Base-by-base conservation (phyloP, 2,329 filamentous ascomycete genomes). In the Cordyceps cateniannulata region DNA sequence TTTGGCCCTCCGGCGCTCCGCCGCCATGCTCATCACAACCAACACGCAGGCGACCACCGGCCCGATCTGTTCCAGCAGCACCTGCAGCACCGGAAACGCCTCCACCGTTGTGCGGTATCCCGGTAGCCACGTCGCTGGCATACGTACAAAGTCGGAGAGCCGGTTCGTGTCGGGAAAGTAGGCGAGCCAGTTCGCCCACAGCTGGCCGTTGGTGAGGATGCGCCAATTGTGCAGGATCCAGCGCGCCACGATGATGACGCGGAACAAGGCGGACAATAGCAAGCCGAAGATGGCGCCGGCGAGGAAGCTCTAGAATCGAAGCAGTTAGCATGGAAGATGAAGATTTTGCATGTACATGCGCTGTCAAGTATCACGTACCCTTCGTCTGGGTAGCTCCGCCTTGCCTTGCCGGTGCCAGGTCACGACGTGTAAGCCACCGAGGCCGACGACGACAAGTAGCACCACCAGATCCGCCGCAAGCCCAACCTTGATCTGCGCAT, bases 171-270 rank as follows among this genome's bases (percentile, higher is more conserved):
- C 55, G 32, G 55, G 55, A 24, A 59, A 59, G 24, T 50, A 50
- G 22, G 18, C 22, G 8, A 59, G 55, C 55, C 55, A 59, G 16
- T 50, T 16, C 7, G 10, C 20, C 55, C 45, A 50, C 12, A 42
- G 32, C 14, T 18, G 9, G 7, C 5, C 5, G 35, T 51, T 16
- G 22, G 29, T 50, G 32, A 51, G 50, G 55, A 51, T 32, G 25
- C 12, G 40, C 55, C 55, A 59, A 47, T 59, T 59, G 25, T 22
- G 55, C 22, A 59, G 27, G 47, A 59, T 42, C 29, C 45, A 59
- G 22, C 32, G 32, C 32, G 55, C 55, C 45, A 22, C 35, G 24
- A 59, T 20, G 45, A 59, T 18, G 55, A 59, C 45, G n/a, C 55
- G 55, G 38, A 59, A 59, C 35, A 50, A 10, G 18, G 32, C 18